These are phyloP conservation scores for Lavandula angustifolia DNA, from an alignment of 257 asterid genomes.

Conservation along the genomic window DNA sequence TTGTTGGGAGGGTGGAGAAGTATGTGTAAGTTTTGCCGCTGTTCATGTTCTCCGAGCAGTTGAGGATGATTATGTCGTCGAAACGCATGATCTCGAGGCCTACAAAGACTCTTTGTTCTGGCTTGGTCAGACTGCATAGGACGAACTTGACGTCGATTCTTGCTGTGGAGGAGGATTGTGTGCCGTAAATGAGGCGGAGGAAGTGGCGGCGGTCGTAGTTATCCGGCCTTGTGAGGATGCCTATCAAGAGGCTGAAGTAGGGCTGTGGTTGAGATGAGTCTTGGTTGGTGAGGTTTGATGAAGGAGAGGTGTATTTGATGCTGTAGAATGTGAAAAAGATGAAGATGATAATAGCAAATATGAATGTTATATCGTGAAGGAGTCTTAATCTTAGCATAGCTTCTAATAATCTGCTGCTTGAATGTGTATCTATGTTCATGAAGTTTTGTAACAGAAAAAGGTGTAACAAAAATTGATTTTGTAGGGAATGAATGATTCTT, in stretches of 20 bases:
- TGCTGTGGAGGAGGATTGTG: slow-evolving; percentile 48
- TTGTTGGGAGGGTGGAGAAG: slow-evolving; percentile 62
- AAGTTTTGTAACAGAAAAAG: not conserved
- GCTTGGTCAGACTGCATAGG: slow-evolving; percentile 61
- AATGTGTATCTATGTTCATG: not conserved
- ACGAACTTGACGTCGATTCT: slow-evolving; percentile 55
- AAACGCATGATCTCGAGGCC: slow-evolving; percentile 70
- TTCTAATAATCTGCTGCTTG: not conserved
- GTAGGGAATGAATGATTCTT: not conserved
- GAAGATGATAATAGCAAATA: slow-evolving; percentile 38
- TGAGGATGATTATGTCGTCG: slow-evolving; percentile 59
- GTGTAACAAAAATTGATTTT: not conserved
- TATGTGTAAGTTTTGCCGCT: slow-evolving; percentile 68
- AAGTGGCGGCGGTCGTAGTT: slow-evolving; percentile 66
- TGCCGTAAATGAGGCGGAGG: slow-evolving; percentile 72
- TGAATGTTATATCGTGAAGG: slow-evolving; percentile 35
- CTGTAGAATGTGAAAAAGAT: slow-evolving; percentile 45
- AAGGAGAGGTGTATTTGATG: slow-evolving; percentile 43
- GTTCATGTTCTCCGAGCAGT: slow-evolving; percentile 73
- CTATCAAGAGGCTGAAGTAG: slow-evolving; percentile 52
- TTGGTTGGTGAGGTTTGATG: slow-evolving; percentile 12
- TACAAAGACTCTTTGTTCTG: slow-evolving; percentile 48
- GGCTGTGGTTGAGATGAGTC: slow-evolving; percentile 4
- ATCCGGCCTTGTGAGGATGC: slow-evolving; percentile 65
- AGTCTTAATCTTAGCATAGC: slow-evolving; percentile 33